Conservation (phyloP, 768 basidiomycete species). For the Mycena filopes region DNA sequence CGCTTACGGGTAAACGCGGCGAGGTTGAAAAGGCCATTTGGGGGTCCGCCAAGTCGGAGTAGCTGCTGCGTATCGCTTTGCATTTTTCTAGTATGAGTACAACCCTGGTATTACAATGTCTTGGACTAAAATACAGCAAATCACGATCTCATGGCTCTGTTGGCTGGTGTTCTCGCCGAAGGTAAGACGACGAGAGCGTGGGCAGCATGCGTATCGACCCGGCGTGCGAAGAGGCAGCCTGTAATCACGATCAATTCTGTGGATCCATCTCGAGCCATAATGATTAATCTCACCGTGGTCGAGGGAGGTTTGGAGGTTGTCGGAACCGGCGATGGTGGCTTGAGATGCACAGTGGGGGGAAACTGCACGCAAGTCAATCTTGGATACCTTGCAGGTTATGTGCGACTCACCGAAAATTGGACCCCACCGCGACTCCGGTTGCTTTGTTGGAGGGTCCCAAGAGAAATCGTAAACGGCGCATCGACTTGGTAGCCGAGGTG, state of each 20-base stretch:
- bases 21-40: constrained; percentile 40
- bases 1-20: constrained; percentile 35
- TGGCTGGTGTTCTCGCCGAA: no score
- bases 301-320: neutral
- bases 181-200: no score
- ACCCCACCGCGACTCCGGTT: constrained; percentile 7
- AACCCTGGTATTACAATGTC: constrained; percentile 15
- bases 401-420: constrained; percentile 13
- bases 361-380: neutral
- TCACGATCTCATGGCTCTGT: neutral
- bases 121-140: constrained; percentile 7
- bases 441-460: constrained; percentile 16
- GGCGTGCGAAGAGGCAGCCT: neutral
- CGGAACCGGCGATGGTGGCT: neutral
- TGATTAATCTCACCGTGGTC: constrained; percentile 11
- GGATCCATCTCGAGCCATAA: neutral
- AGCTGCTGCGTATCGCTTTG: neutral
- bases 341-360: constrained; percentile 10
- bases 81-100: neutral
- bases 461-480: constrained; percentile 25
- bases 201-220: neutral
- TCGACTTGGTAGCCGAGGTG: constrained; percentile 27
- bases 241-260: neutral
- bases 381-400: neutral
- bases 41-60: constrained; percentile 37